phyloP scores from a whole-genome alignment of 108 stramenopile genomes.

The Stephanodiscus triporus region DNA sequence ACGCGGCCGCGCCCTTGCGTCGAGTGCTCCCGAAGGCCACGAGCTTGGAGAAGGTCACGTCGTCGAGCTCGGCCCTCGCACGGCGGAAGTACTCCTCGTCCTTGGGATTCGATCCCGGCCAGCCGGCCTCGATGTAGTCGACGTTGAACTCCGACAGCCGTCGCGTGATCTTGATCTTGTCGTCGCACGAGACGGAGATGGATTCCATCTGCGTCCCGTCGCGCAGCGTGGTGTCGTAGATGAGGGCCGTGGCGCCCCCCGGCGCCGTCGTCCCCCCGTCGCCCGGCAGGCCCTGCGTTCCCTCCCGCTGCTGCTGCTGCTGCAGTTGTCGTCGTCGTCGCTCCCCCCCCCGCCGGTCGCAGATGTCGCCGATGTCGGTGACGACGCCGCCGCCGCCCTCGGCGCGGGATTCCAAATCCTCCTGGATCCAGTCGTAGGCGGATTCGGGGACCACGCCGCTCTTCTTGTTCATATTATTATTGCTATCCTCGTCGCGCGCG shows the following conservation, averaged over 20 bases:
- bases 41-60: constrained; percentile 59
- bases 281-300: too few species aligned
- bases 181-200: constrained; percentile 87
- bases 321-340: too few species aligned
- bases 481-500: too few species aligned
- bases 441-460: too few species aligned
- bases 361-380: not conserved
- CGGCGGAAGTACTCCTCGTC: constrained; percentile 91
- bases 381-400: not conserved
- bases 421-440: constrained; percentile 21
- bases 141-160: constrained; percentile 77
- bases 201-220: constrained; percentile 94
- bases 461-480: too few species aligned
- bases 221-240: constrained; percentile 87
- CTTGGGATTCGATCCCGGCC: constrained; percentile 94
- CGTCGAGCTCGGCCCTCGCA: constrained; percentile 61
- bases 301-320: not conserved
- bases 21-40: constrained; percentile 92
- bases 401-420: constrained; percentile 22
- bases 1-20: constrained; percentile 67
- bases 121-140: constrained; percentile 93
- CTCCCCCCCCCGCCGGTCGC: too few species aligned
- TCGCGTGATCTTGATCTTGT: constrained; percentile 87
- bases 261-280: constrained; percentile 21
- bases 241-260: constrained; percentile 64